Base-by-base conservation (phyloP, 2,329 filamentous ascomycete species). In the Nakataea oryzae region DNA sequence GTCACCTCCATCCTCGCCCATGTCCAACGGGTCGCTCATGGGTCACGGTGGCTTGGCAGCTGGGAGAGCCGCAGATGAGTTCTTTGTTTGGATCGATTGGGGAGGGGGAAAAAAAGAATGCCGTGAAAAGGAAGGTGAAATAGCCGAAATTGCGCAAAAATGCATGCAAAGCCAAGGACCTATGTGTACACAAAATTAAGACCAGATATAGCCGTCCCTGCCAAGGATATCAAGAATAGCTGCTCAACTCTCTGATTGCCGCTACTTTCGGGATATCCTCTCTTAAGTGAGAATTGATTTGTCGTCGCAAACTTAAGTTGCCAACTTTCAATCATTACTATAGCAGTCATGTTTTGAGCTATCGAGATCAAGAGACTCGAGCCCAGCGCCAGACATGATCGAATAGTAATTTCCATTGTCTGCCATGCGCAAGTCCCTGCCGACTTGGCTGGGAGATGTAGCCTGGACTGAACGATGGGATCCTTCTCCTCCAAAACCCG, bases 11-110 rank as follows among this genome's bases (percentile, higher is more conserved):
- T 86, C 29, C 73, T 93, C 70, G 76, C 76, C 60, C 81, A 82
- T 65, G 77, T 92, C 66, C 76, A 75, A 1, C 72, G 71, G 32
- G 81, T 85, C 65, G 85, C 85, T n/a, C 76, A 83, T 72, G 79
- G 75, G 58, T 88, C 82, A 78, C 81, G 86, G 69, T 90, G 87
- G 85, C 71, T 89, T 68, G 88, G 88, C 4, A 89, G 86, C 70
- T 90, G 87, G 87, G 77, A 79, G 67, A 74, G 73, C 64, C 67
- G 69, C 62, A 66, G 69, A 29, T 61, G 28, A 34, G 29, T 13
- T 47, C 13, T 8, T 27, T 58, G 3, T n/a, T 47, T 58, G 14
- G 24, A 6, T 26, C 9, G 8, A 6, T 21, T 59, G 27, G 32
- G 17, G 17, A 47, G 7, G 1, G 6, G 12, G 1, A 17, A 57